Percentiles rank a stretch among this genome's conserved stretches.
Evolutionary conservation across 2,329 filamentous ascomycete genomes (phyloP).

Genomic region (Lecanicillium sp.): DNA sequence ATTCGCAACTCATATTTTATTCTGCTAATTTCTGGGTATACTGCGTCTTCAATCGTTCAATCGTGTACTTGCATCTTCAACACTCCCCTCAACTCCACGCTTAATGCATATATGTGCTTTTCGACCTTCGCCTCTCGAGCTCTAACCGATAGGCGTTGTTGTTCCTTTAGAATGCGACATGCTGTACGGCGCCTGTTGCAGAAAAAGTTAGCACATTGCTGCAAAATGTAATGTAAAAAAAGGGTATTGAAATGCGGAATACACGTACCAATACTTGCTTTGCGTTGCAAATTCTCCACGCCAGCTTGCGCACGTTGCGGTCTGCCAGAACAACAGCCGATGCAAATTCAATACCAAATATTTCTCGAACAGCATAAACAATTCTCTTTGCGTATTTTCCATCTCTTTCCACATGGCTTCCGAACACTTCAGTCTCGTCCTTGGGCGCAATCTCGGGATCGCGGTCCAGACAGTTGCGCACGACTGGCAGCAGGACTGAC

Average conservation of each 20-base stretch:
- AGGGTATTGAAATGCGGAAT: too few relatives aligned
- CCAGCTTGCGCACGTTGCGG: conserved; percentile 81
- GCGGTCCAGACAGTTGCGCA: conserved; percentile 88
- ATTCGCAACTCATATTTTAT: not conserved
- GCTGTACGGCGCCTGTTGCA: conserved; percentile 59
- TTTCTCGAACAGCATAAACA: conserved; percentile 89
- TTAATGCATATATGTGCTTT: not conserved
- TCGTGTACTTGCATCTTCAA: not conserved
- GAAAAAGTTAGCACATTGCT: conserved; percentile 18
- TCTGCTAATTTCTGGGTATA: conserved; percentile 10
- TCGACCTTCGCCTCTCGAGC: not conserved
- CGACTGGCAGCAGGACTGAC: conserved; percentile 68
- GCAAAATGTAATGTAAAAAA: too few relatives aligned
- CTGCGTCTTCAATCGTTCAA: not conserved
- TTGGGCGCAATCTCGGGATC: conserved; percentile 86
- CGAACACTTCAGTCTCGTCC: conserved; percentile 74
- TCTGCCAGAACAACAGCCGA: conserved; percentile 88
- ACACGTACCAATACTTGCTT: conserved; percentile 82
- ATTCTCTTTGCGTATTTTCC: conserved; percentile 84
- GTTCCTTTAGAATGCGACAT: conserved; percentile 61
- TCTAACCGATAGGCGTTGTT: conserved; percentile 46
- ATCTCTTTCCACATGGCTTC: conserved; percentile 76
- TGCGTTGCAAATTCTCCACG: conserved; percentile 91
- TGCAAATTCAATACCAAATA: conserved; percentile 96
- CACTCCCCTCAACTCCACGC: not conserved